A percentile compares a stretch with the other conserved stretches of the same genome.
These are phyloP conservation scores for Solanum chilense DNA, from an alignment of 257 asterid species.

Conservation along the genomic window DNA sequence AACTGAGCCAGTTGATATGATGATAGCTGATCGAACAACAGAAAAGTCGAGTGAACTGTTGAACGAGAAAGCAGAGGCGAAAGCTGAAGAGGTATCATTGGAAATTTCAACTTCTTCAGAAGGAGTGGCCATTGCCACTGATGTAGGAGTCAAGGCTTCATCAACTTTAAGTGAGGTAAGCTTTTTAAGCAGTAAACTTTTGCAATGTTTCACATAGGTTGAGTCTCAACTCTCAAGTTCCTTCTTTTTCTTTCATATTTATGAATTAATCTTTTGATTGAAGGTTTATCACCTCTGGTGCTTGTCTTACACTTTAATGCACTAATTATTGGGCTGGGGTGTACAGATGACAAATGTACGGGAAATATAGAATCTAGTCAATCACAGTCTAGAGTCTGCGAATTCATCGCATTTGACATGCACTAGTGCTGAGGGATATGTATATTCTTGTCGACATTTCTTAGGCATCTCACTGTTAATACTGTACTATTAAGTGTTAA, in stretches of 20 bases:
- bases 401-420: neutral
- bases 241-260: neutral
- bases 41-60: constrained; percentile 1
- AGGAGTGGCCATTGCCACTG: neutral
- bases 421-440: neutral
- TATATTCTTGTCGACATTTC: neutral
- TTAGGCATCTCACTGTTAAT: neutral
- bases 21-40: constrained; percentile 4
- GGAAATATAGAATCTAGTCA: neutral
- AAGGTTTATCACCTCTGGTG: neutral
- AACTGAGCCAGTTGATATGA: constrained; percentile 8
- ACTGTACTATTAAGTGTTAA: neutral
- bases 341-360: neutral
- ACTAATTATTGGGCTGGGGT: neutral
- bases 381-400: neutral
- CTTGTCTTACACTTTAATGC: neutral
- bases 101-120: constrained; percentile 14
- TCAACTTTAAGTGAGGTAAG: constrained; percentile 16
- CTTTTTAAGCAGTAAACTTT: neutral
- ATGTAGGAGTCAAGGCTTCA: constrained; percentile 14
- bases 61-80: constrained; percentile 9
- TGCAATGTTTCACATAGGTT: neutral
- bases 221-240: neutral
- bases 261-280: neutral
- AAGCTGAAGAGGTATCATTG: constrained; percentile 9